Evolutionary conservation across 225 moss, liverwort and hornwort species (phyloP).

Genomic region (Lunularia cruciata): DNA sequence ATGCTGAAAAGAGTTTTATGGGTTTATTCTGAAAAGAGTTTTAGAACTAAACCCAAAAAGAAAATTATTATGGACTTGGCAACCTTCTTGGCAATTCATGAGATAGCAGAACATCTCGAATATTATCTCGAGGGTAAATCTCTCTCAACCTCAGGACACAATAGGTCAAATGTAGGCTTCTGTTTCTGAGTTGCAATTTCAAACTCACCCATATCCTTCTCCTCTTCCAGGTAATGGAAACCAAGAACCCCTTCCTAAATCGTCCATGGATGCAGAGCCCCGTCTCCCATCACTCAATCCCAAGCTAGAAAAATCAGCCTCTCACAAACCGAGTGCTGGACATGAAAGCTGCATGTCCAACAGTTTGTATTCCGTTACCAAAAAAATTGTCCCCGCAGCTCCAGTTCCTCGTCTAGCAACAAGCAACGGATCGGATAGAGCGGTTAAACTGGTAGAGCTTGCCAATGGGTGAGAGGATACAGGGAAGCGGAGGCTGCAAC

Average conservation of each 20-base stretch:
- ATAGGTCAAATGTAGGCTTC: background rate
- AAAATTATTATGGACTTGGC: too few species aligned
- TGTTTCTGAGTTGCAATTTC: background rate
- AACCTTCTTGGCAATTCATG: too few species aligned
- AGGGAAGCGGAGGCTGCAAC: slow-evolving; percentile 76
- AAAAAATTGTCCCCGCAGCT: background rate
- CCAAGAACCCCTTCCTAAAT: background rate
- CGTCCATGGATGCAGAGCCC: background rate
- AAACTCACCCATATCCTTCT: background rate
- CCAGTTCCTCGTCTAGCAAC: background rate
- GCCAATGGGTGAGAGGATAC: slow-evolving; percentile 59
- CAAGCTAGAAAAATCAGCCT: background rate
- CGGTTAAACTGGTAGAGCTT: slow-evolving; percentile 8
- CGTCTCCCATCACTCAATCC: background rate
- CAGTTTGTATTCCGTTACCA: background rate
- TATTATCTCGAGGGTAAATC: too few species aligned
- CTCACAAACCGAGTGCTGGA: background rate
- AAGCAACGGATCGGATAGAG: background rate
- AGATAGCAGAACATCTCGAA: too few species aligned
- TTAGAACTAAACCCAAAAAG: too few species aligned
- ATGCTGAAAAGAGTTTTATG: too few species aligned
- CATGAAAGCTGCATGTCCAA: background rate
- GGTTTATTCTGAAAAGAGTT: too few species aligned
- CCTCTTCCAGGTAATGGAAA: background rate
- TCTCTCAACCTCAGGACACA: background rate